A percentile compares a stretch with the other conserved stretches of the same genome.
These are phyloP conservation scores for Schizochytrium sp. DNA, from an alignment of 108 stramenopile species.

Conservation along the genomic window DNA sequence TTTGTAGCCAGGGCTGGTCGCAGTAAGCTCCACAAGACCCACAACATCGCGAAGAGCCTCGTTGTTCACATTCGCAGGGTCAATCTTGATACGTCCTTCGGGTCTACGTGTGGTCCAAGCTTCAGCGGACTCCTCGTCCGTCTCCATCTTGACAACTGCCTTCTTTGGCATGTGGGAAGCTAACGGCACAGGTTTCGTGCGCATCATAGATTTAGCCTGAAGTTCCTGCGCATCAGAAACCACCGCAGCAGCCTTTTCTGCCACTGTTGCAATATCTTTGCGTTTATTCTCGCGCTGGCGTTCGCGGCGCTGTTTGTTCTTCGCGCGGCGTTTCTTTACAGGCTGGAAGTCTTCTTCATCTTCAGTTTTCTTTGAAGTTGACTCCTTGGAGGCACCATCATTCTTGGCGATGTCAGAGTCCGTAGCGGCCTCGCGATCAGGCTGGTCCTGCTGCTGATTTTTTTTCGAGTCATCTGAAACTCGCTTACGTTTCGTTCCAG, in stretches of 20 bases:
- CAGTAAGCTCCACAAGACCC: conserved; percentile 14
- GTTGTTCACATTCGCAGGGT: not conserved
- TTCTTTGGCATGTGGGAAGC: not conserved
- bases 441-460: too few species aligned
- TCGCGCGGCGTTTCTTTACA: not conserved
- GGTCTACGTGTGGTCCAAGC: conserved; percentile 12
- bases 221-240: not conserved
- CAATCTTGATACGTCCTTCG: not conserved
- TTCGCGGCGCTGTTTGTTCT: conserved; percentile 35
- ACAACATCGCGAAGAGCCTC: not conserved
- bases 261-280: not conserved
- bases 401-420: not conserved
- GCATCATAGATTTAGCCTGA: not conserved
- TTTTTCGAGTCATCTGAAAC: too few species aligned
- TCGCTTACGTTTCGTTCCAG: too few species aligned
- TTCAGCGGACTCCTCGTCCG: not conserved
- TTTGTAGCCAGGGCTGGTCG: not conserved
- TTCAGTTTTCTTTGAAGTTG: not conserved
- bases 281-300: conserved; percentile 39
- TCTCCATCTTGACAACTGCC: not conserved
- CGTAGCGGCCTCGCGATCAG: not conserved
- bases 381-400: not conserved
- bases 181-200: not conserved
- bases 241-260: conserved; percentile 15
- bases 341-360: not conserved